Evolutionary conservation across 1,139 yeast species (phyloP), one percentile per base, ranked within the genome.

Genomic region (Candida sp.): DNA sequence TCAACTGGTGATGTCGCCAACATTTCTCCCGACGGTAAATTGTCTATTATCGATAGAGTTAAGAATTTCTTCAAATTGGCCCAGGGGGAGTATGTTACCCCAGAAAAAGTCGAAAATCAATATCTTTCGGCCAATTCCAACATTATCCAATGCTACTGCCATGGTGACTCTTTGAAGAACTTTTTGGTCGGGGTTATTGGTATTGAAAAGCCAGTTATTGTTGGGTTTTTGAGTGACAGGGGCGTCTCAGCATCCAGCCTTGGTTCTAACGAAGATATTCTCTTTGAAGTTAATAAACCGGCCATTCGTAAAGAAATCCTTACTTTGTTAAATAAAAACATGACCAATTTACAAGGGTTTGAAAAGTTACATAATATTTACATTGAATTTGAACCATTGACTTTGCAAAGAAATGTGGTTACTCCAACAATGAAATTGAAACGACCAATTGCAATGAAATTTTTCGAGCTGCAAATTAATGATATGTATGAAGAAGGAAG

Each of bases 351-450:
- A 46, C 63, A 61, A 35, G 76, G 75, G 54, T 86, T 82, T 56
- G 95, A 87, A 59, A 79, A 75, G 58, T 50, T 87, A 41, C 85
- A 82, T 61, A 86, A 87, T 53, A 60, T 82, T 22, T 61, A 63
- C 36, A 68, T 84, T 42, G 81, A 70, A 33, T 58, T 84, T 41
- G 93, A 86, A 49, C 91, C 93, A 2, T 75, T 87, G 58, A 81
- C 75, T 29, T 63, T 80, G 29, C 85, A 78, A 38, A 79, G 81
- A 47, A 84, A 81, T 42, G 78, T 81, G 11, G 64, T 86, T 37
- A 87, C 95, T 4, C 95, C 95, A 37, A 86, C 95, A 2, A 64
- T 86, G 58, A 87, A 87, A 65, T 75, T 85, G 49, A 84, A 82
- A 64, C 71, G 95, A 54, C 75, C 78, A 5, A 66, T 73, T 36